These are phyloP conservation scores for Pyricularia pennisetigena DNA, from an alignment of 2,329 filamentous ascomycete genomes.

Conservation along the genomic window DNA sequence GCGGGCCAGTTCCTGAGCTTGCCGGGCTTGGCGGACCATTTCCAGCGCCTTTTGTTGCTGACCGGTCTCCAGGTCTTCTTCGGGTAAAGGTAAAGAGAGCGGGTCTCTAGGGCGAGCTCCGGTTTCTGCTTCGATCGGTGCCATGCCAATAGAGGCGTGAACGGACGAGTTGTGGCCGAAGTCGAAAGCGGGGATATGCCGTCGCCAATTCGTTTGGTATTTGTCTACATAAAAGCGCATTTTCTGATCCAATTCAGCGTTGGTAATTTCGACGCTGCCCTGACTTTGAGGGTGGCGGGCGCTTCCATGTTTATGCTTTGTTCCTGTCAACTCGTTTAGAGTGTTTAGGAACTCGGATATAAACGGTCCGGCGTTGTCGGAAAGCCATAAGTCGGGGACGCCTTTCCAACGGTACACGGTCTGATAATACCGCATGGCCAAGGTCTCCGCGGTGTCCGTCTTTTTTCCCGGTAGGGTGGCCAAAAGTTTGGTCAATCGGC, in stretches of 20 bases:
- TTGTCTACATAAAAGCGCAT: not conserved
- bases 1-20: not conserved
- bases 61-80: not conserved
- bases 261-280: not conserved
- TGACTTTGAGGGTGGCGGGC: not conserved
- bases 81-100: not conserved
- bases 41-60: not conserved
- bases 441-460: too few species aligned
- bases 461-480: too few species aligned
- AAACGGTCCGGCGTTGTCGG: not conserved
- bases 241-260: not conserved
- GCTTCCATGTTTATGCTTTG: not conserved
- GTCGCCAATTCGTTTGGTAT: not conserved
- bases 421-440: not conserved
- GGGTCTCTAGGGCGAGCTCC: not conserved
- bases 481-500: too few species aligned
- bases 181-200: not conserved
- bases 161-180: not conserved
- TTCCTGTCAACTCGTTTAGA: not conserved
- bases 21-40: not conserved
- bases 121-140: not conserved
- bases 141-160: not conserved
- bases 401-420: not conserved
- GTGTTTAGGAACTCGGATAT: not conserved
- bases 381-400: not conserved